Percentiles rank a stretch among this genome's conserved stretches.
phyloP scores from a whole-genome alignment of 345 rosid species.

The Bruguiera sexangula region DNA sequence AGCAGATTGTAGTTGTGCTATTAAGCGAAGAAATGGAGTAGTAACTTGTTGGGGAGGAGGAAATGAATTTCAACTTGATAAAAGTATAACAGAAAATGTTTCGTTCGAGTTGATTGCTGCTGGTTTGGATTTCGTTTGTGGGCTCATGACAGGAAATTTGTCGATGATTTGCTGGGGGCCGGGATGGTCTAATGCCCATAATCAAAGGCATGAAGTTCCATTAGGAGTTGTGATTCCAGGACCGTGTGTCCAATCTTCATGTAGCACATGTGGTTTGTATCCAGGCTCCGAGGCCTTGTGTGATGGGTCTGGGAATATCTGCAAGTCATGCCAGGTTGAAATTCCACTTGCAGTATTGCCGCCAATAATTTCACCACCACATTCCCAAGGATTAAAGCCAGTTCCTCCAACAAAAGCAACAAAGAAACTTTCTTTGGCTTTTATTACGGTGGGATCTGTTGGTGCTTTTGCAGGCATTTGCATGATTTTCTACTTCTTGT shows the following conservation, averaged over 20 bases:
- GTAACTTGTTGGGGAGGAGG: slow-evolving; percentile 54
- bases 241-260: slow-evolving; percentile 46
- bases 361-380: slow-evolving; percentile 18
- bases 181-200: slow-evolving; percentile 36
- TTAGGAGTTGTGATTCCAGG: slow-evolving; percentile 49
- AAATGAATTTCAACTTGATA: slow-evolving; percentile 14
- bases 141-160: slow-evolving; percentile 43
- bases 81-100: slow-evolving; percentile 11
- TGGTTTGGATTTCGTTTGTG: slow-evolving; percentile 48
- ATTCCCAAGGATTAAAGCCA: slow-evolving; percentile 12
- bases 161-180: slow-evolving; percentile 52
- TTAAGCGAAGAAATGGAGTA: slow-evolving; percentile 36
- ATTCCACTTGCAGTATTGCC: slow-evolving; percentile 43
- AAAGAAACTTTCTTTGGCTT: slow-evolving; percentile 33
- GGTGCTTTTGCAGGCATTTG: slow-evolving; percentile 45
- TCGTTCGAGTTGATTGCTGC: slow-evolving; percentile 48
- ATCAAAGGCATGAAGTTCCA: slow-evolving; percentile 18
- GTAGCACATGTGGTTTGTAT: slow-evolving; percentile 42
- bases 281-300: slow-evolving; percentile 46
- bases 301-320: slow-evolving; percentile 47
- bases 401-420: slow-evolving; percentile 5
- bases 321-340: slow-evolving; percentile 45
- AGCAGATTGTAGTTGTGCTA: slow-evolving; percentile 42
- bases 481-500: slow-evolving; percentile 32
- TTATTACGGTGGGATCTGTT: slow-evolving; percentile 42